Evolutionary conservation across 306 rosid species (phyloP), one percentile per base, ranked within the genome.

Genomic region (Inga laurina): DNA sequence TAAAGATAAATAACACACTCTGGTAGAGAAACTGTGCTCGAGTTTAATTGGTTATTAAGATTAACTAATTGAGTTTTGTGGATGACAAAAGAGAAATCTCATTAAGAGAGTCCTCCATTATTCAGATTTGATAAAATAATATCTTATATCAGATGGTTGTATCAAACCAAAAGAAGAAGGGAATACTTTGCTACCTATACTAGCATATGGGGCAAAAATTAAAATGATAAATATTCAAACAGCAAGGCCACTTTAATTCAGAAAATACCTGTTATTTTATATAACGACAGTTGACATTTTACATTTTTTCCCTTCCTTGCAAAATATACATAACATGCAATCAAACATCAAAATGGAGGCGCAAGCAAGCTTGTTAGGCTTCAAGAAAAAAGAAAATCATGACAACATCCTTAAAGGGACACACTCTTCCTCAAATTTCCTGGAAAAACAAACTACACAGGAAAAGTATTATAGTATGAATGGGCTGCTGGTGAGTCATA

Each of bases 291-390:
- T 54, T 19, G 48, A 37, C 66, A 19, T 75, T 54, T 54, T 32
- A 75, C 79, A 75, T 10, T 49, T 51, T 49, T 51, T 4, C 19
- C 76, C n/a, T 80, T 41, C 70, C 39, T 27, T 7, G 54, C 44
- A 59, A 21, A 30, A 56, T 79, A 69, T 12, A 57, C 27, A 79
- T 51, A 51, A 72, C n/a, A 67, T 44, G 68, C 49, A 16, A 46
- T 52, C 79, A 76, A 74, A 69, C 46, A 69, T 59, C 56, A 72
- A 72, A 41, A 13, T 19, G 70, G 61, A 66, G 72, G 68, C 30
- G 77, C 83, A 54, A 69, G 59, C 83, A 80, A 71, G 13, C 82
- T 43, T 41, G 5, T 16, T 8, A 71, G 75, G 74, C 76, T 66
- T 76, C 32, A 37, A 59, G 41, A 10, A 43, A 75, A 41, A 68